phyloP scores from a whole-genome alignment of 768 basidiomycete species.

The Clitopilus hobsonii region DNA sequence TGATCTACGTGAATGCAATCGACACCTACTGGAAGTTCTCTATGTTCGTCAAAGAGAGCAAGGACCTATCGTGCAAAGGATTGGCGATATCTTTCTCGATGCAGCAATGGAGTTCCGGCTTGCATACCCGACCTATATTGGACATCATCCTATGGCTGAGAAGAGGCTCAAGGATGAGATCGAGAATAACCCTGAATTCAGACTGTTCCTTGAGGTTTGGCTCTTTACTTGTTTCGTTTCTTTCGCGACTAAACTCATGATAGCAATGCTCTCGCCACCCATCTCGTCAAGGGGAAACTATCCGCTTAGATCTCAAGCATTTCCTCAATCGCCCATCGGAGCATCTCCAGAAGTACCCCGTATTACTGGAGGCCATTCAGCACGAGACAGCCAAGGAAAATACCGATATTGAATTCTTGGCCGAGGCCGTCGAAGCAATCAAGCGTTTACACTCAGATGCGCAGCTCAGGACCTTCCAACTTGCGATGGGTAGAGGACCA shows the following conservation, averaged over 20 bases:
- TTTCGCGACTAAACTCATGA: not conserved
- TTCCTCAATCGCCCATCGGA: slow-evolving; percentile 77
- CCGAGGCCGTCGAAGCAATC: slow-evolving; percentile 82
- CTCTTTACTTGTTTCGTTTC: not conserved
- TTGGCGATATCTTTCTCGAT: slow-evolving; percentile 87
- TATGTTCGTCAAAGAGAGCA: slow-evolving; percentile 86
- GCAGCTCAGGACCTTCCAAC: slow-evolving; percentile 86
- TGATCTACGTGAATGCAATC: slow-evolving; percentile 81
- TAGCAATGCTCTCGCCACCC: slow-evolving; percentile 40
- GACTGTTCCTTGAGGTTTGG: slow-evolving; percentile 83
- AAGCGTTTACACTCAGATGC: slow-evolving; percentile 76
- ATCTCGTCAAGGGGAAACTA: slow-evolving; percentile 31
- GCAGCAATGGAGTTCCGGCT: slow-evolving; percentile 85
- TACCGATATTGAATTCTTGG: slow-evolving; percentile 76
- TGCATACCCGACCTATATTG: slow-evolving; percentile 83
- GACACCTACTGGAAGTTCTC: slow-evolving; percentile 79
- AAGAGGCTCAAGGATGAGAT: slow-evolving; percentile 84
- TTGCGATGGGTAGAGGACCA: slow-evolving; percentile 78
- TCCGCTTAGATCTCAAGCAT: slow-evolving; percentile 64
- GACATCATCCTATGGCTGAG: slow-evolving; percentile 81
- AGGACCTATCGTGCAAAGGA: slow-evolving; percentile 71
- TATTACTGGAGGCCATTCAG: slow-evolving; percentile 80
- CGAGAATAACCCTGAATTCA: slow-evolving; percentile 75
- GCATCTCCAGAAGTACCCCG: slow-evolving; percentile 81
- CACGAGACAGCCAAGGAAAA: slow-evolving; percentile 79